A percentile compares a stretch with the other conserved stretches of the same genome.
phyloP scores from a whole-genome alignment of 2,329 filamentous ascomycete genomes.

The Parasarocladium wereldwijsianum region DNA sequence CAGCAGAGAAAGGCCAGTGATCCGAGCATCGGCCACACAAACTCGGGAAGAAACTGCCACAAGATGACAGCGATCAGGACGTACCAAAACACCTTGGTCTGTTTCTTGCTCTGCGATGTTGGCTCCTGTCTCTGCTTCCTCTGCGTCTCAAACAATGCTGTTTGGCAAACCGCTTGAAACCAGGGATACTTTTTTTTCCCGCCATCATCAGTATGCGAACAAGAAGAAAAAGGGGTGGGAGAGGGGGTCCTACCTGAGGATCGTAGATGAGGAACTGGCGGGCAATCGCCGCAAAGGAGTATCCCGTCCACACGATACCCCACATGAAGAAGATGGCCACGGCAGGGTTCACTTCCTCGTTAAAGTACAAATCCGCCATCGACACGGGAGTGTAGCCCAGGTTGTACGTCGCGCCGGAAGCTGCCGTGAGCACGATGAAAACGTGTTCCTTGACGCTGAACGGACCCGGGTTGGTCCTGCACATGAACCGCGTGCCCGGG shows the following conservation, averaged over 20 bases:
- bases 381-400: conserved; percentile 34
- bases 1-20: conserved; percentile 49
- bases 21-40: conserved; percentile 41
- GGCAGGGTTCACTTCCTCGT: conserved; percentile 32
- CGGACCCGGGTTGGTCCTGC: conserved; percentile 39
- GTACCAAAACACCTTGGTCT: conserved; percentile 42
- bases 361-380: conserved; percentile 43
- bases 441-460: conserved; percentile 45
- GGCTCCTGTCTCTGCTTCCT: conserved; percentile 35
- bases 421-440: conserved; percentile 37
- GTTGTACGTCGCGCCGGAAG: conserved; percentile 36
- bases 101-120: conserved; percentile 30
- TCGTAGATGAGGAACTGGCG: conserved; percentile 43
- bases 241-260: too few relatives aligned
- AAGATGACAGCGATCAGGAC: conserved; percentile 35
- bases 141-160: conserved; percentile 43
- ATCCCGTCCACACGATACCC: conserved; percentile 40
- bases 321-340: conserved; percentile 47
- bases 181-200: too few relatives aligned
- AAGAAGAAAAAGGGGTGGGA: too few relatives aligned
- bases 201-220: too few relatives aligned
- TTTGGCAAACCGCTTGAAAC: conserved; percentile 27
- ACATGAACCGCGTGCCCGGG: conserved; percentile 30
- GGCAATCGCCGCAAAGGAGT: conserved; percentile 42
- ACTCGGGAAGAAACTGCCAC: conserved; percentile 50